phyloP scores from a whole-genome alignment of 257 asterid species.

The Rubia yunnanensis region DNA sequence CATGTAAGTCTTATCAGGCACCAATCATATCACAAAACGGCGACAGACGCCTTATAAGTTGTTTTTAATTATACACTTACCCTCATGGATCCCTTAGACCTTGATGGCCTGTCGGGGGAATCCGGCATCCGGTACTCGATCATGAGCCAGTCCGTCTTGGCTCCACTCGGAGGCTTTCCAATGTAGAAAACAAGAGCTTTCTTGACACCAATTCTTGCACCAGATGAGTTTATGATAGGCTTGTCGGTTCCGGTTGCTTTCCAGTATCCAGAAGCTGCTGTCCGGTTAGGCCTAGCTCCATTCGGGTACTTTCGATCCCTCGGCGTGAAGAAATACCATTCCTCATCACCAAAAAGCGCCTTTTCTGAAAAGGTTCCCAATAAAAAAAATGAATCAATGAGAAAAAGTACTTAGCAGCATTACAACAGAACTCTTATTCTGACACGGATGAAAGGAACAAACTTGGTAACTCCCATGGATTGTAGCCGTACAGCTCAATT shows the following conservation, averaged over 20 bases:
- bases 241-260: slow-evolving; percentile 58
- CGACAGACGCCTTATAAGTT: too few species aligned
- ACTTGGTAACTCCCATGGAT: slow-evolving; percentile 75
- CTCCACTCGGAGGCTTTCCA: slow-evolving; percentile 46
- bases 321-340: slow-evolving; percentile 61
- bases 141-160: slow-evolving; percentile 56
- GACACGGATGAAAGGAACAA: background rate
- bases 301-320: slow-evolving; percentile 59
- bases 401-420: background rate
- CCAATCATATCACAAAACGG: background rate
- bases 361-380: slow-evolving; percentile 26
- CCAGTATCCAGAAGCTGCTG: slow-evolving; percentile 55
- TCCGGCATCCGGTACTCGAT: slow-evolving; percentile 52
- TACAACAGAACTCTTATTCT: background rate
- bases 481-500: slow-evolving; percentile 40
- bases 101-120: slow-evolving; percentile 23
- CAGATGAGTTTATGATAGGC: slow-evolving; percentile 31
- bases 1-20: background rate
- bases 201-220: slow-evolving; percentile 49
- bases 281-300: slow-evolving; percentile 56
- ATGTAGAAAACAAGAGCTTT: slow-evolving; percentile 50
- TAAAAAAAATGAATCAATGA: background rate
- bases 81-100: slow-evolving; percentile 53
- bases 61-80: slow-evolving; percentile 44
- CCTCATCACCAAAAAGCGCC: slow-evolving; percentile 45